Evolutionary conservation across 208 protist genomes (phyloP), one percentile per base, ranked within the genome.

Genomic region (Acanthamoeba lenticulata): DNA sequence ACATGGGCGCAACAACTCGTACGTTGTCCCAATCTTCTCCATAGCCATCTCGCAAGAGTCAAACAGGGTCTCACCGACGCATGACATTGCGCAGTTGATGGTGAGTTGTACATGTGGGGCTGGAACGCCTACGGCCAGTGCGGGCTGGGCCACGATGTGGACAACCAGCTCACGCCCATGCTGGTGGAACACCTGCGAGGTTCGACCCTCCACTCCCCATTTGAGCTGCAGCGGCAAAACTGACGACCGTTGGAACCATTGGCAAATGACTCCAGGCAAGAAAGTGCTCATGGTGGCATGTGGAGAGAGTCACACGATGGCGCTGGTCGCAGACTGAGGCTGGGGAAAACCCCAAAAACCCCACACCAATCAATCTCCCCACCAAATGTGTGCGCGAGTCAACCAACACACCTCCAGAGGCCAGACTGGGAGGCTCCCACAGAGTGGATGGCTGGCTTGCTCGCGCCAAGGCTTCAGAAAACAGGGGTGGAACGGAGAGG

Each of bases 121-220:
- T 90, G 83, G 83, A 90, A 90, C 27, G 47, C 42, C 9, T 90
- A 90, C 24, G 83, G 83, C 15, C 83, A 90, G 83, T 90, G 83
- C 24, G 83, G 83, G 3, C 40, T 90, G n/a, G 52, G 83, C 1
- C 21, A 47, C 7, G 17, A 62, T 24, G 52, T 47, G 57, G 83
- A 90, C 13, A 90, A 90, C 27, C 83, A 90, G 21, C 52, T 90
- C 29, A 90, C 57, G 1, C 83, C 83, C 11, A 52, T 69, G 0
- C 6, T 90, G 21, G 83, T 90, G n/a, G 38, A 36, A 27, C 47
- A 90, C 9, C 83, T 90, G 9, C 45, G 27, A 47, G 52, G 57
- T 85, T 45, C 69, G 1, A 29, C 38, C 1, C 65, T 29, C 36
- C 65, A 5, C 29, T 3, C 65, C 65, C 65, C 38, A 9, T 7